Evolutionary conservation across 148 eudicot genomes (phyloP).

Genomic region (Amaranthus hypochondriacus): DNA sequence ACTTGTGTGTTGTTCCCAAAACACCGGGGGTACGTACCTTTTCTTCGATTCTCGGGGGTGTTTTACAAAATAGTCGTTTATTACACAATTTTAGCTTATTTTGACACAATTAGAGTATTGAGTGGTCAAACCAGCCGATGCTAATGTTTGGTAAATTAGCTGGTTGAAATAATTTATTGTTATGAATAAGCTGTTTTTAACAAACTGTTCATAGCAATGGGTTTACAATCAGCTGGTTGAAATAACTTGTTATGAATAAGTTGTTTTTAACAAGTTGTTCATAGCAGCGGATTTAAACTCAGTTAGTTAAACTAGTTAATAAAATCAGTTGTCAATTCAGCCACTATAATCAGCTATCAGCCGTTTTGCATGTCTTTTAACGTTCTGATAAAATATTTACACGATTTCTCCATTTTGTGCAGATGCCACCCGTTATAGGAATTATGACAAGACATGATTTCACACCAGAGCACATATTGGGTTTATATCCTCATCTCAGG

Average conservation of each 20-base stretch:
- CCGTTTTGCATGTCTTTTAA: too few relatives aligned
- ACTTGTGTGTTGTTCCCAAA: constrained; percentile 72
- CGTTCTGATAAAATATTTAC: not conserved
- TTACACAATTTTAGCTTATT: not conserved
- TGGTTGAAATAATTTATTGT: not conserved
- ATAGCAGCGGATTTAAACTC: too few relatives aligned
- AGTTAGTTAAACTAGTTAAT: too few relatives aligned
- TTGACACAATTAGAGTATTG: not conserved
- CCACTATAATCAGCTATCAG: too few relatives aligned
- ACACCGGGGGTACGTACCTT: constrained; percentile 43
- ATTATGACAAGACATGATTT: constrained; percentile 72
- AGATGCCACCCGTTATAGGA: constrained; percentile 64
- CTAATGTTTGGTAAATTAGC: not conserved
- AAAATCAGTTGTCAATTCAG: too few relatives aligned
- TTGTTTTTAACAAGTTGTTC: too few relatives aligned
- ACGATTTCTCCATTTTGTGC: constrained; percentile 14
- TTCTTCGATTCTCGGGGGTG: not conserved
- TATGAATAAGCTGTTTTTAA: not conserved
- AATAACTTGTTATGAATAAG: too few relatives aligned
- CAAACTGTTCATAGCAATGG: too few relatives aligned
- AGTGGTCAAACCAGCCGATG: not conserved
- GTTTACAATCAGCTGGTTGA: too few relatives aligned
- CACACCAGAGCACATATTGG: constrained; percentile 59
- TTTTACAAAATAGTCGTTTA: not conserved
- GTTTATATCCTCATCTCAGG: constrained; percentile 46